Base-by-base conservation (phyloP, 2,329 filamentous ascomycete genomes). In the Paraconiothyrium sp. region DNA sequence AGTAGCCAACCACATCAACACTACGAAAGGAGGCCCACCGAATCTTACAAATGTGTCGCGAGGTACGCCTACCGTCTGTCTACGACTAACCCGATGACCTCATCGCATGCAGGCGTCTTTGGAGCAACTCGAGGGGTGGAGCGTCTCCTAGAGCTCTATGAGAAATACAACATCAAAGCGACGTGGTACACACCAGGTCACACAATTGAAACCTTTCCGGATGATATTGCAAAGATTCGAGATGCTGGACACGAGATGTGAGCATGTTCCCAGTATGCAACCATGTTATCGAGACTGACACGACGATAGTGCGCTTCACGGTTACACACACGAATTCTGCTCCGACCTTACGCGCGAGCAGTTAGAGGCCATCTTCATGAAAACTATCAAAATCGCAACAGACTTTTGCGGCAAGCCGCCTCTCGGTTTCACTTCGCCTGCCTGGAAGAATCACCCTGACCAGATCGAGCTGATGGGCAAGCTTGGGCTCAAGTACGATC, bases 81-180 rank as follows among this genome's bases (percentile, higher is more conserved):
- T 24, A 56, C 27, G 27, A 30, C 6, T 30, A 6, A 30, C 6
- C 27, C 6, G 27, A 30, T 30, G 27, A 30, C 6, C 27, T 30
- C 4, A n/a, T 50, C 14, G 8, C 43, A 14, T 34, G 64, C 65
- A 85, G 83, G 85, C 60, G 78, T 91, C 35, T 93, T 88, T 67
- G 90, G 91, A 1, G 90, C 90, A 16, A 91, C 89, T 0, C 80
- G 90, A 39, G 90, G 91, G 44, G 87, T 87, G 0, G 83, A 85
- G 14, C 86, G 90, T 1, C 81, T 93, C 0, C 83, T 93, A 30
- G 92, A 90, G 69, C 78, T 93, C 3, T 90, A 92, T 71, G 84
- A 88, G 20, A 92, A 91, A 72, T 89, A 92, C 78, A 84, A 87
- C 66, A 92, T 92, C 77, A 91, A 89, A 75, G 84, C 89, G 1